Base-by-base conservation (phyloP, 139 green algal species). In the Yamagishiella unicocca region DNA sequence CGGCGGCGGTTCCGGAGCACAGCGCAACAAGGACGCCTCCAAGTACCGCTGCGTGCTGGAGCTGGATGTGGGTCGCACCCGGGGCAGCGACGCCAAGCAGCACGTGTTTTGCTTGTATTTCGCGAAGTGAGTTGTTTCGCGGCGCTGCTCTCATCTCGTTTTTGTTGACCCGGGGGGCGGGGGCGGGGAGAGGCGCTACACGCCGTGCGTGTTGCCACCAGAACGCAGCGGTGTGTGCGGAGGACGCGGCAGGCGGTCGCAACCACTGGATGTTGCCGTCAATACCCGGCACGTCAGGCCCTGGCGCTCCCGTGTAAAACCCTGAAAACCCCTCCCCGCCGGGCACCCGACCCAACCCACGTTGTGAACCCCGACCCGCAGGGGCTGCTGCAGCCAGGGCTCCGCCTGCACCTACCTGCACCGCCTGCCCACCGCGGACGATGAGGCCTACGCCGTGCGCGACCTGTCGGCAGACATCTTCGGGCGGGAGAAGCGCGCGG, bases 71-170 rank as follows among this genome's bases (percentile, higher is more conserved):
- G 94, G 94, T 2, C 91, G 87, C 73, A 97, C 94, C 0, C 82
- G 92, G 1, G 94, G 94, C 46, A 93, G 93, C 29, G 62, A 89
- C 27, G 88, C 88, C 7, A 87, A 91, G 25, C 82, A 86, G 43
- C 68, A 73, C 70, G 90, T 88, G 68, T 96, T 93, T 78, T 97
- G 94, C 87, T 35, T 94, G 62, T 97, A 95, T 90, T 97, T 97
- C 92, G 91, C 93, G 1, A 94, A 92, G 92, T 94, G 53, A 37
- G 70, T 22, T 12, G 50, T n/a, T n/a, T n/a, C n/a, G n/a, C n/a
- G n/a, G n/a, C n/a, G n/a, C n/a, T n/a, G n/a, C n/a, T n/a, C n/a
- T n/a, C n/a, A n/a, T n/a, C n/a, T n/a, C n/a, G n/a, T n/a, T n/a
- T n/a, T n/a, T n/a, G n/a, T n/a, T n/a, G n/a, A n/a, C n/a, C n/a